Evolutionary conservation across 2,329 filamentous ascomycete genomes (phyloP), one percentile per base, ranked within the genome.

Genomic region (Acarospora socialis): DNA sequence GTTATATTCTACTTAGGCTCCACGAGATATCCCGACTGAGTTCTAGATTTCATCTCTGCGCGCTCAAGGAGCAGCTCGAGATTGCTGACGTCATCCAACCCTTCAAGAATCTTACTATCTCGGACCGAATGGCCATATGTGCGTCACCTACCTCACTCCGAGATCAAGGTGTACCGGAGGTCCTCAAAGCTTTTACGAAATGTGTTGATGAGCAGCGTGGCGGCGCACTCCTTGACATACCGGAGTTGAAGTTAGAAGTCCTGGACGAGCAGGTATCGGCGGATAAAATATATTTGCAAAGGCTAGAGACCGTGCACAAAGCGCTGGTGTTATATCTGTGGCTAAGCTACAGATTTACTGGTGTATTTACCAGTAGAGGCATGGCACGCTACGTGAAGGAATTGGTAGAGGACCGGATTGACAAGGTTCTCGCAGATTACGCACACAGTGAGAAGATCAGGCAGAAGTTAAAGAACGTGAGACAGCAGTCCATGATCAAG

Each of bases 321-420:
- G 65, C 73, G 17, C 61, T 98, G 21, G 82, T 87, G 26, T 60
- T 86, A 28, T 98, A 95, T 50, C 66, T 92, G 2, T 98, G 90
- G 90, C 65, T 98, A 10, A 87, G 81, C 45, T 95, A 87, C 55
- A 77, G 87, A 5, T 92, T 87, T 53, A 66, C 73, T 3, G 81
- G 81, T 29, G 66, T 92, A 30, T 92, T 94, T 53, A 68, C 62
- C 4, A 81, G 77, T 41, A 72, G 87, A 45, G 62, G 63, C 1
- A 63, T 93, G 25, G 84, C 82, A 1, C 77, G 81, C 41, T 75
- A 93, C 49, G 72, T 82, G 29, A 92, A 93, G 49, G 55, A 59
- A 5, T 52, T 92, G 30, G 75, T 86, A 2, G 86, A 94, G 56
- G 65, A 73, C 31, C 74, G 70, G 50, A 86, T 95, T 47, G 68